Evolutionary conservation across 805 yeast genomes (phyloP).

Genomic region (Metschnikowia arizonensis): DNA sequence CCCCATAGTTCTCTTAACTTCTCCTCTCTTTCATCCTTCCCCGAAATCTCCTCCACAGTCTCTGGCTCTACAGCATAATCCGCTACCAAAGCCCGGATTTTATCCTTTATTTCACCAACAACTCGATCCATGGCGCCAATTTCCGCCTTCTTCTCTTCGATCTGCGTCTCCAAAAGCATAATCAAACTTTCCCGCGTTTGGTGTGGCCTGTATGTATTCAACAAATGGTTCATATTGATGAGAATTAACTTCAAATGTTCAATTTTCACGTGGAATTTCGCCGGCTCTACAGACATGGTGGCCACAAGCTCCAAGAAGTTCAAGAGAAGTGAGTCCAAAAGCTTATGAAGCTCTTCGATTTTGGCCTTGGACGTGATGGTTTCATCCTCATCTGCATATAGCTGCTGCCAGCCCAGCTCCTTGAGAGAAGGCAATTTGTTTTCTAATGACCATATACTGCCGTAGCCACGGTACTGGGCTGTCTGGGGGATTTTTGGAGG

Average conservation of each 20-base stretch:
- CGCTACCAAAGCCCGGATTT: constrained; percentile 25
- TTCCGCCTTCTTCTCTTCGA: constrained; percentile 57
- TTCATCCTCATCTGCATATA: constrained; percentile 49
- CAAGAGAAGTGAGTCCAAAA: constrained; percentile 71
- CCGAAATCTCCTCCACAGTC: neutral
- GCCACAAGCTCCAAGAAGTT: constrained; percentile 83
- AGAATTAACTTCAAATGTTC: constrained; percentile 77
- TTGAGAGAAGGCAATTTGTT: constrained; percentile 74
- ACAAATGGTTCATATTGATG: constrained; percentile 84
- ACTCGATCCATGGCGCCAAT: constrained; percentile 44
- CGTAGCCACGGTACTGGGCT: constrained; percentile 77
- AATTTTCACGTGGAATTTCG: constrained; percentile 52
- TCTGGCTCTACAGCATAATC: neutral
- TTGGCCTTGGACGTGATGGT: constrained; percentile 40
- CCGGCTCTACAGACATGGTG: constrained; percentile 69
- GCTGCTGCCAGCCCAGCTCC: constrained; percentile 72
- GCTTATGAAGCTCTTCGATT: constrained; percentile 70
- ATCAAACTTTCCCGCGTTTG: constrained; percentile 89
- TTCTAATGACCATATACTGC: constrained; percentile 79
- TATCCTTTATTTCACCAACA: constrained; percentile 35
- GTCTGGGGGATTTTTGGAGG: constrained; percentile 66
- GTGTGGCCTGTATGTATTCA: constrained; percentile 92
- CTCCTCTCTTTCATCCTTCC: neutral
- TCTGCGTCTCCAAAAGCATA: constrained; percentile 64
- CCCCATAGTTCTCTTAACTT: neutral